These are phyloP conservation scores for Colletotrichum cordylinicola DNA, from an alignment of 2,329 filamentous ascomycete species.

Conservation along the genomic window DNA sequence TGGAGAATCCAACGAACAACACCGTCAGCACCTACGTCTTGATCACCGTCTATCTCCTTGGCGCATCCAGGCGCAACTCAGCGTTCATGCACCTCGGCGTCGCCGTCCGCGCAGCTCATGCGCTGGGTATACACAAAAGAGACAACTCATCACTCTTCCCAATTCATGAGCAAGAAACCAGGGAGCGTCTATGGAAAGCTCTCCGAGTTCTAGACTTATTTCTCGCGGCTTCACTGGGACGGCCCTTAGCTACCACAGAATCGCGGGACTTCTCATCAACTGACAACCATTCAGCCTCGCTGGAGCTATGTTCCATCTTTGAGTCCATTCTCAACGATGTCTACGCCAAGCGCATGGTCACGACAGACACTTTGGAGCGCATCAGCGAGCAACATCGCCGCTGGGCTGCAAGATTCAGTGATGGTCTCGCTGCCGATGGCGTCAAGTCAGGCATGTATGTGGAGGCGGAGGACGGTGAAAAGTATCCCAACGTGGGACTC, in stretches of 20 bases:
- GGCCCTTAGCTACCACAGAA: conserved; percentile 37
- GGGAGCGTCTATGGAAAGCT: conserved; percentile 38
- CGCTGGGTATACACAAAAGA: conserved; percentile 35
- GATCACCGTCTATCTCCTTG: conserved; percentile 42
- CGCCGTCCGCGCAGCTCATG: conserved; percentile 41
- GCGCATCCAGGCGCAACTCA: conserved; percentile 38
- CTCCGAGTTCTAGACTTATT: conserved; percentile 38
- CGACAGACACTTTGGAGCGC: conserved; percentile 28
- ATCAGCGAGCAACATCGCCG: conserved; percentile 32
- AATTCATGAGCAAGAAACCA: conserved; percentile 24
- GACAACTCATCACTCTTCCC: conserved; percentile 33
- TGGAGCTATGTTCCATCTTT: conserved; percentile 41
- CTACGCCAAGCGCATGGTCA: conserved; percentile 35
- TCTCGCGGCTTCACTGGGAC: conserved; percentile 36
- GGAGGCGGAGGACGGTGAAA: conserved; percentile 18
- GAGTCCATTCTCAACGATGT: conserved; percentile 39
- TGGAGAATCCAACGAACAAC: conserved; percentile 39
- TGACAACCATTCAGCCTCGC: conserved; percentile 29
- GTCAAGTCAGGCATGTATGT: conserved; percentile 19
- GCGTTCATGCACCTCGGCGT: conserved; percentile 44
- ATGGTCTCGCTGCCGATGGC: conserved; percentile 23
- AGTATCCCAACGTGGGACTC: conserved; percentile 31
- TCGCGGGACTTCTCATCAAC: conserved; percentile 24
- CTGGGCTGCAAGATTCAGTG: conserved; percentile 26
- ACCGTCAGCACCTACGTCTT: conserved; percentile 38